Percentiles rank a stretch among this genome's conserved stretches.
Evolutionary conservation across 2,329 filamentous ascomycete genomes (phyloP).

Genomic region (Alternaria arbusti): DNA sequence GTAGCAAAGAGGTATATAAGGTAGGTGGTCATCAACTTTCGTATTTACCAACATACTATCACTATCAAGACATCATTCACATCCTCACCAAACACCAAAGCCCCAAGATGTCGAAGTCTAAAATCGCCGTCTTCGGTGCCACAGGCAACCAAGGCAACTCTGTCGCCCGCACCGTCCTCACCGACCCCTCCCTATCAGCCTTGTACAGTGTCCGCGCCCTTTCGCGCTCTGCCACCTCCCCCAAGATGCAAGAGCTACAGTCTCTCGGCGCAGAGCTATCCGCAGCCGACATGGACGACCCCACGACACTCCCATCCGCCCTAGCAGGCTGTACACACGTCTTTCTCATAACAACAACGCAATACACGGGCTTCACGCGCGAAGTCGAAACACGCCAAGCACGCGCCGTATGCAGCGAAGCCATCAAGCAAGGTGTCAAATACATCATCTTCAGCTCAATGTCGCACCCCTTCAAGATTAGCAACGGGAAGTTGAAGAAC

Average conservation of each 20-base stretch:
- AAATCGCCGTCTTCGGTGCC: slow-evolving; percentile 40
- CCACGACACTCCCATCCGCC: slow-evolving; percentile 26
- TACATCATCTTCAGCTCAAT: slow-evolving; percentile 51
- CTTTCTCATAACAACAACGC: slow-evolving; percentile 41
- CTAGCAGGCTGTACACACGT: slow-evolving; percentile 29
- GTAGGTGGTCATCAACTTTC: neutral
- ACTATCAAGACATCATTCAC: neutral
- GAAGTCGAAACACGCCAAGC: slow-evolving; percentile 35
- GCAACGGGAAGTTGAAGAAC: slow-evolving; percentile 41
- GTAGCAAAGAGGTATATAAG: neutral
- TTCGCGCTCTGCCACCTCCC: slow-evolving; percentile 57
- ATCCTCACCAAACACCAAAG: neutral
- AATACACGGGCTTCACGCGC: slow-evolving; percentile 30
- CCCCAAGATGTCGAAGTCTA: neutral
- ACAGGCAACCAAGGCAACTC: slow-evolving; percentile 63
- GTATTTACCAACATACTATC: neutral
- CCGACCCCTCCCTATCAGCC: slow-evolving; percentile 47
- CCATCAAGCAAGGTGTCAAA: slow-evolving; percentile 41
- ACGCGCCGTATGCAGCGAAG: slow-evolving; percentile 37
- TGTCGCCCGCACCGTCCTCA: slow-evolving; percentile 55
- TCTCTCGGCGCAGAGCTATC: slow-evolving; percentile 60
- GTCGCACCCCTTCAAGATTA: slow-evolving; percentile 34
- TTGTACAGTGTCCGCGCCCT: slow-evolving; percentile 61
- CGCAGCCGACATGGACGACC: slow-evolving; percentile 57
- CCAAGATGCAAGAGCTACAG: slow-evolving; percentile 54